These are phyloP conservation scores for Penicillium crystallinum DNA, from an alignment of 495 filamentous ascomycete genomes.

Conservation along the genomic window DNA sequence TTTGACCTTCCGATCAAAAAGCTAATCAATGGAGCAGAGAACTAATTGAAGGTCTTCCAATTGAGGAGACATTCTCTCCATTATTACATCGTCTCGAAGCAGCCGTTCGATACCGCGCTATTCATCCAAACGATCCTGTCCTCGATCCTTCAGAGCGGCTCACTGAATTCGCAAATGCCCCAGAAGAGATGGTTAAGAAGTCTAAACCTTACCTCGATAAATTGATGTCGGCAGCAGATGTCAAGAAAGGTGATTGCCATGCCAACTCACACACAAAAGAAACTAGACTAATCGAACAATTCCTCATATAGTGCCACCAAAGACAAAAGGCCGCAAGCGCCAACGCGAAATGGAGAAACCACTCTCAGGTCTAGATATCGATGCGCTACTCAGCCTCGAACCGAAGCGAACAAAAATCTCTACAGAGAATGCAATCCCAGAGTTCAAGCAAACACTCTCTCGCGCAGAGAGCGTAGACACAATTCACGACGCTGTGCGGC, in stretches of 20 bases:
- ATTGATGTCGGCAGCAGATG: conserved; percentile 63
- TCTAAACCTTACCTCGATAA: conserved; percentile 51
- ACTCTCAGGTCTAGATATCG: conserved; percentile 85
- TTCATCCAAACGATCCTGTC: conserved; percentile 64
- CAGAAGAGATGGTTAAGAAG: conserved; percentile 56
- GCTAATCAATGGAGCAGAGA: conserved; percentile 42
- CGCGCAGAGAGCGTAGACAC: conserved; percentile 54
- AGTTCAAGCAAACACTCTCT: conserved; percentile 79
- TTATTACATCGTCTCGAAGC: conserved; percentile 84
- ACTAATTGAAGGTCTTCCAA: conserved; percentile 62
- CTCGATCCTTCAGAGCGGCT: conserved; percentile 63
- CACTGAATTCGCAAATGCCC: conserved; percentile 68
- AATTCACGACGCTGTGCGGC: conserved; percentile 63
- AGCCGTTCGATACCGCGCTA: conserved; percentile 74
- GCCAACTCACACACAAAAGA: not conserved
- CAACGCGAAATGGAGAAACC: conserved; percentile 70
- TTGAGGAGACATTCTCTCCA: conserved; percentile 89
- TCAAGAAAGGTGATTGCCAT: conserved; percentile 70
- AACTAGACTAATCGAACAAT: not conserved
- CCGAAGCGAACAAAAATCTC: conserved; percentile 61
- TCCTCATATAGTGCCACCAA: conserved; percentile 66
- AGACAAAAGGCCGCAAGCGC: conserved; percentile 67
- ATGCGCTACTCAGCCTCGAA: conserved; percentile 61
- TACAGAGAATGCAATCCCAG: conserved; percentile 75
- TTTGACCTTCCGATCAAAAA: not conserved